Evolutionary conservation across 306 rosid genomes (phyloP).

Genomic region (Luffa aegyptiaca): DNA sequence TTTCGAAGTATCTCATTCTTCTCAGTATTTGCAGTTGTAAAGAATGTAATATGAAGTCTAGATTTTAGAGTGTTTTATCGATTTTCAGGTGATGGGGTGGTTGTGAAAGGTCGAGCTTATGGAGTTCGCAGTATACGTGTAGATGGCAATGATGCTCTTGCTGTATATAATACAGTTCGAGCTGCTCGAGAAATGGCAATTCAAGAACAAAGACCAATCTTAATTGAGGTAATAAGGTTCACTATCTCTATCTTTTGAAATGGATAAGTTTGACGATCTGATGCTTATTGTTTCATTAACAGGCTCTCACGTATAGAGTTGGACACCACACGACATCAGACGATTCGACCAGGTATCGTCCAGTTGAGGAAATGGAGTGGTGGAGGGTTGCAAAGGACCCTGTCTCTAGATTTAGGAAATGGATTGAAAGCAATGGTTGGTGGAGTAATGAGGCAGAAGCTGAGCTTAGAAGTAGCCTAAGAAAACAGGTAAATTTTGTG

Average conservation of each 20-base stretch:
- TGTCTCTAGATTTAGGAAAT: constrained; percentile 70
- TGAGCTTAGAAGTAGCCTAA: constrained; percentile 45
- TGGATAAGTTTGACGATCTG: neutral
- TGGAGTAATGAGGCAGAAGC: constrained; percentile 55
- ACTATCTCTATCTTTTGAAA: neutral
- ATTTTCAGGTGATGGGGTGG: constrained; percentile 77
- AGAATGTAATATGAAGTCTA: neutral
- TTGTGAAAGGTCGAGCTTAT: constrained; percentile 70
- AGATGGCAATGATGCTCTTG: constrained; percentile 89
- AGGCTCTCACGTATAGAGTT: constrained; percentile 88
- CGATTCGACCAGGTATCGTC: constrained; percentile 90
- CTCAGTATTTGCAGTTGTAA: constrained; percentile 6
- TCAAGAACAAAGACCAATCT: constrained; percentile 59
- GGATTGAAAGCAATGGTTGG: constrained; percentile 85
- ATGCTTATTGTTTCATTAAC: constrained; percentile 10
- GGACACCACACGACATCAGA: constrained; percentile 98
- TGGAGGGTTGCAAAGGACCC: constrained; percentile 71
- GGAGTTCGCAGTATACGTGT: constrained; percentile 83
- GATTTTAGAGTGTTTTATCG: constrained; percentile 3
- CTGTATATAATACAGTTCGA: constrained; percentile 61
- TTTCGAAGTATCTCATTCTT: constrained; percentile 55
- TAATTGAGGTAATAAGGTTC: constrained; percentile 57
- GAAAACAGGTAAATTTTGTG: constrained; percentile 45
- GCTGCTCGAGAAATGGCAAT: constrained; percentile 81
- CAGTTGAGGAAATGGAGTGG: constrained; percentile 60